These are phyloP conservation scores for Ophiocordyceps robertsii DNA, from an alignment of 2,329 filamentous ascomycete genomes.

Conservation along the genomic window DNA sequence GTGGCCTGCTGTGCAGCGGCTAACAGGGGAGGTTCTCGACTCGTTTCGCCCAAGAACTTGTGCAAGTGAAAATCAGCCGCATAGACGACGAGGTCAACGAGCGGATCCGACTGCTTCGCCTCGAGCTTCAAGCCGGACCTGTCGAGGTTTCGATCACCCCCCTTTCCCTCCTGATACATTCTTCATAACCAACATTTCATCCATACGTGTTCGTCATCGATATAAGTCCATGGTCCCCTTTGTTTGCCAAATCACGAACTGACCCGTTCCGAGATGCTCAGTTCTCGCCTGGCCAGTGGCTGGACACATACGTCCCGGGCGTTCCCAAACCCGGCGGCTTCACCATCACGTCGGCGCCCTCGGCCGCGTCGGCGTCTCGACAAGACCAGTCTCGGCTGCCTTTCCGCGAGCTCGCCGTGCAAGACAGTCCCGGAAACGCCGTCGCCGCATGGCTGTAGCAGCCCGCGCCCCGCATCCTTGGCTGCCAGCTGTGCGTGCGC, in stretches of 20 bases:
- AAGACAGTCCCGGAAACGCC: constrained; percentile 56
- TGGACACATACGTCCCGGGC: constrained; percentile 66
- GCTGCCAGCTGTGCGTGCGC: constrained; percentile 47
- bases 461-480: constrained; percentile 38
- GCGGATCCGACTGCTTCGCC: constrained; percentile 52
- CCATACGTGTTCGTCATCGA: not conserved
- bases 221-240: not conserved
- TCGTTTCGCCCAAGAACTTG: constrained; percentile 28
- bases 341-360: constrained; percentile 70
- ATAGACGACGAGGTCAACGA: constrained; percentile 56
- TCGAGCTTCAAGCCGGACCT: constrained; percentile 38
- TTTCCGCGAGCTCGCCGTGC: constrained; percentile 69
- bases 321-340: constrained; percentile 67
- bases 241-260: too few species aligned
- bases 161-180: not conserved
- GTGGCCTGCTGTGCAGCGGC: too few species aligned
- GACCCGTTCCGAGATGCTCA: not conserved
- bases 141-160: constrained; percentile 38
- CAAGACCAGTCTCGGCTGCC: constrained; percentile 6
- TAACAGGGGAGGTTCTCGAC: too few species aligned
- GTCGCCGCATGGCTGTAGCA: constrained; percentile 68
- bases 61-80: constrained; percentile 45
- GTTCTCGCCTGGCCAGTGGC: constrained; percentile 77
- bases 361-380: constrained; percentile 27
- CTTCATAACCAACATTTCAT: too few species aligned